Conservation (phyloP, 2,329 filamentous ascomycete species). For the Aaosphaeria pasadenensis region DNA sequence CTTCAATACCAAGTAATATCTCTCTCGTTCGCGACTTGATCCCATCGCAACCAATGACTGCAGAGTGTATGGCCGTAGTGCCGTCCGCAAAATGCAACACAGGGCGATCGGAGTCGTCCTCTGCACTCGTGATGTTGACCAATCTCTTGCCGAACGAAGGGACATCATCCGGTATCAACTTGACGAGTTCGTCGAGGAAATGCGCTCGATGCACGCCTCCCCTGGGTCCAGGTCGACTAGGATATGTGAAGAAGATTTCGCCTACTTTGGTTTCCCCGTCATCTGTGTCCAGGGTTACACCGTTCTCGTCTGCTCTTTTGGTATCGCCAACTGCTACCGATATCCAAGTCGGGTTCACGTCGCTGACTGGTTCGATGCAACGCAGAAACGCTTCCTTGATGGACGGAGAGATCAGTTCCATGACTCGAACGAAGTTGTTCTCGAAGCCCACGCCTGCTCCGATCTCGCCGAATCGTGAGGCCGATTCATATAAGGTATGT, state of each 20-base stretch:
- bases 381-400: conserved; percentile 18
- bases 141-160: conserved; percentile 42
- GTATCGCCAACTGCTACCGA: conserved; percentile 19
- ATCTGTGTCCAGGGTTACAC: conserved; percentile 5
- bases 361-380: background rate
- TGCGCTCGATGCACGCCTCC: conserved; percentile 47
- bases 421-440: conserved; percentile 27
- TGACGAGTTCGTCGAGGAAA: conserved; percentile 49
- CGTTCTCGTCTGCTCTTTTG: conserved; percentile 13
- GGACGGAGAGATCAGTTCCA: conserved; percentile 40
- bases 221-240: conserved; percentile 19
- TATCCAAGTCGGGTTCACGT: conserved; percentile 14
- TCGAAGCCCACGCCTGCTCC: conserved; percentile 56
- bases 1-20: conserved; percentile 48
- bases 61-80: conserved; percentile 40
- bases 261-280: conserved; percentile 13
- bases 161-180: conserved; percentile 43
- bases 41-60: conserved; percentile 62
- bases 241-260: conserved; percentile 19
- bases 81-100: conserved; percentile 45
- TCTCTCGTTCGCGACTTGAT: conserved; percentile 57
- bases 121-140: conserved; percentile 17
- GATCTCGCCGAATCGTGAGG: conserved; percentile 53
- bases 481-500: conserved; percentile 56
- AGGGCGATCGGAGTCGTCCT: conserved; percentile 23